These are phyloP conservation scores for Hypoxylon rubiginosum DNA, from an alignment of 2,329 filamentous ascomycete species.

Conservation along the genomic window DNA sequence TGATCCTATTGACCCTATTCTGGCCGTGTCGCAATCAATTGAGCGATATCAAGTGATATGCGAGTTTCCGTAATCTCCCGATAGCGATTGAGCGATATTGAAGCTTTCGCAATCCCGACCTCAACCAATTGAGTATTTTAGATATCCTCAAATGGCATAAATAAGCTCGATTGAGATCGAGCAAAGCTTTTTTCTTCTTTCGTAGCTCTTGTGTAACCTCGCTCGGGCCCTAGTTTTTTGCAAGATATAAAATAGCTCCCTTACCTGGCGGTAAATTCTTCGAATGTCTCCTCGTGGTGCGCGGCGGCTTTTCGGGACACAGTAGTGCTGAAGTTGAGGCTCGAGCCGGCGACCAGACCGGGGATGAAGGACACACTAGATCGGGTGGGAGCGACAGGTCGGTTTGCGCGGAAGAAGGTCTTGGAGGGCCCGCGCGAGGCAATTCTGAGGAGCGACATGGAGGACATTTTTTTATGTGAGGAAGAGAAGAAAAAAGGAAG, in stretches of 20 bases:
- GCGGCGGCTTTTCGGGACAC: conserved; percentile 64
- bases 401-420: conserved; percentile 75
- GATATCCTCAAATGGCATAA: background rate
- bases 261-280: conserved; percentile 98
- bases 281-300: conserved; percentile 96
- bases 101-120: conserved; percentile 23
- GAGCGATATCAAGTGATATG: conserved; percentile 19
- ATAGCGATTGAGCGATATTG: conserved; percentile 45
- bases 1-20: conserved; percentile 21
- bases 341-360: conserved; percentile 63
- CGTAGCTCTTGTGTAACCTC: background rate
- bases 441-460: conserved; percentile 76
- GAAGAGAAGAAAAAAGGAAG: background rate
- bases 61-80: conserved; percentile 12
- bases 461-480: conserved; percentile 66
- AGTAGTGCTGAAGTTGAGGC: conserved; percentile 73
- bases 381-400: conserved; percentile 68
- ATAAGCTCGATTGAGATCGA: conserved; percentile 10
- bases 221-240: background rate
- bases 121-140: conserved; percentile 24
- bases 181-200: conserved; percentile 11
- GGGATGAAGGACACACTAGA: conserved; percentile 64
- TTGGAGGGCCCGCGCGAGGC: conserved; percentile 75
- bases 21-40: conserved; percentile 41
- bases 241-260: conserved; percentile 50